These are phyloP conservation scores for Ogataea saltuana DNA, from an alignment of 805 yeast genomes.

Conservation along the genomic window DNA sequence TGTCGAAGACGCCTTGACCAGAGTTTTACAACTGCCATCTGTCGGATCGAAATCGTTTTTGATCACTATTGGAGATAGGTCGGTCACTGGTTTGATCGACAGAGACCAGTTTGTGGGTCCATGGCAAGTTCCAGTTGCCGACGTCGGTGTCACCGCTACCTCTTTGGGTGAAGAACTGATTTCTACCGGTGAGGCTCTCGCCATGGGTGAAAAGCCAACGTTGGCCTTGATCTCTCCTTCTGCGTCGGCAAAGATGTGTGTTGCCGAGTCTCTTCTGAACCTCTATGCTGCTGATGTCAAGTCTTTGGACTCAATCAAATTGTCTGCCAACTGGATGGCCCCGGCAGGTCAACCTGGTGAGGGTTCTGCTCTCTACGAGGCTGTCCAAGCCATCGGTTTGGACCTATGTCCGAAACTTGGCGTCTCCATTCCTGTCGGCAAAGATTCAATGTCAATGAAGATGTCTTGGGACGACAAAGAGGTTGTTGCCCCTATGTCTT, in stretches of 20 bases:
- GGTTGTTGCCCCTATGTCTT: constrained; percentile 93
- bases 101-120: constrained; percentile 99
- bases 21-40: constrained; percentile 86
- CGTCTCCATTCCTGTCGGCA: constrained; percentile 93
- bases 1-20: constrained; percentile 65
- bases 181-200: constrained; percentile 92
- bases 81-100: constrained; percentile 95
- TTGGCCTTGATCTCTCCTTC: constrained; percentile 84
- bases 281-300: constrained; percentile 87
- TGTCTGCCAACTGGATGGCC: constrained; percentile 99
- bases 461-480: constrained; percentile 95
- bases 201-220: constrained; percentile 96
- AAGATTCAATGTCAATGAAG: constrained; percentile 99
- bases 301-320: constrained; percentile 68
- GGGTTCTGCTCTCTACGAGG: constrained; percentile 92
- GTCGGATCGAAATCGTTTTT: constrained; percentile 94
- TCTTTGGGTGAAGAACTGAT: constrained; percentile 74
- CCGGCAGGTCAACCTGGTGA: constrained; percentile 95
- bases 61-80: constrained; percentile 97
- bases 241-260: constrained; percentile 92
- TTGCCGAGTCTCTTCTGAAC: constrained; percentile 91
- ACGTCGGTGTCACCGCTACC: constrained; percentile 93
- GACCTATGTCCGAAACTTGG: constrained; percentile 94
- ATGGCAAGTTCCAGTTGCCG: constrained; percentile 99
- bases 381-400: constrained; percentile 93